phyloP scores from a whole-genome alignment of 1,139 yeast species.

The Magnusiomyces fungicola region DNA sequence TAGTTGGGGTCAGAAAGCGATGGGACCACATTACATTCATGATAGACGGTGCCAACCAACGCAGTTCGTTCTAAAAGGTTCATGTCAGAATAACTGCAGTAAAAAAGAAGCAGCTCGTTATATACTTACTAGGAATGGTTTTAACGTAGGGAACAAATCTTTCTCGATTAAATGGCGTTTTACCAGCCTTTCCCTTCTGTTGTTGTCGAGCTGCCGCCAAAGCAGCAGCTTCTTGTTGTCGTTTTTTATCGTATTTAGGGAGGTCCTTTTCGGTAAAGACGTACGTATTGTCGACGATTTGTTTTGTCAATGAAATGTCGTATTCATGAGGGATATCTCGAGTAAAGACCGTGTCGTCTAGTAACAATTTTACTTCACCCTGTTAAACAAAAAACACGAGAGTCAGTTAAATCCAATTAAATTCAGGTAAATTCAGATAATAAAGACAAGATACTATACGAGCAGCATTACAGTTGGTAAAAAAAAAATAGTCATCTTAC shows the following conservation, averaged over 20 bases:
- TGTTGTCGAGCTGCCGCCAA: conserved; percentile 23
- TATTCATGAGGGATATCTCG: conserved; percentile 72
- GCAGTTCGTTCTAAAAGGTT: conserved; percentile 55
- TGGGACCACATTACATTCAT: conserved; percentile 87
- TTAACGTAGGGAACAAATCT: conserved; percentile 26
- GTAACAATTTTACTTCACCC: conserved; percentile 33
- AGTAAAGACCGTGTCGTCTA: conserved; percentile 36
- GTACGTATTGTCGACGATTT: conserved; percentile 70
- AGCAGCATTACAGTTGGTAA: too few species aligned
- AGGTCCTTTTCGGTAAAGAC: conserved; percentile 88
- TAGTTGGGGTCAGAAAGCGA: conserved; percentile 66
- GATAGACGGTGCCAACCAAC: conserved; percentile 78
- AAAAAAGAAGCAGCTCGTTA: background rate
- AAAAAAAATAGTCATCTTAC: too few species aligned
- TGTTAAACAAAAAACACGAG: conserved; percentile 17
- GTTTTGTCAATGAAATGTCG: conserved; percentile 68
- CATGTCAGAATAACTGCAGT: background rate
- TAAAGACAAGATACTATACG: too few species aligned
- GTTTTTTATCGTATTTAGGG: conserved; percentile 51
- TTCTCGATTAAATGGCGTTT: conserved; percentile 12
- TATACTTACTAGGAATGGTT: conserved; percentile 23
- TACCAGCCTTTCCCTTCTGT: conserved; percentile 24
- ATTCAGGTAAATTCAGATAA: too few species aligned
- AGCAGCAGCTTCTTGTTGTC: conserved; percentile 27
- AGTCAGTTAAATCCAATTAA: conserved; percentile 12